Conservation (phyloP, 1,284 basidiomycete genomes). For the Inonotus obliquus region DNA sequence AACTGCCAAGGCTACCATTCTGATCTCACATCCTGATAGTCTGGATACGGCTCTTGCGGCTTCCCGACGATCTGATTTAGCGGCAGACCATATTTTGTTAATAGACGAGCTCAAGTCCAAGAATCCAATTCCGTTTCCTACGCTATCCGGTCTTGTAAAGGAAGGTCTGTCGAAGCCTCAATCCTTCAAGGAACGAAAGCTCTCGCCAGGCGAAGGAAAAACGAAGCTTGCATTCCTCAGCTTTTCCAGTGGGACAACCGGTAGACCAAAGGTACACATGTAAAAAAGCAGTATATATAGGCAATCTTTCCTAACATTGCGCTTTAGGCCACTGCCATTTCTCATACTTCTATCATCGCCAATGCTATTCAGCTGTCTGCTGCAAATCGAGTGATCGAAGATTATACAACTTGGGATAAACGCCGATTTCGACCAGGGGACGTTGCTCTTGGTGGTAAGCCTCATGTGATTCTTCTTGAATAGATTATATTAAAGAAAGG, state of each 20-base stretch:
- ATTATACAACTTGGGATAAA: constrained; percentile 26
- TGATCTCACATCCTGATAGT: constrained; percentile 55
- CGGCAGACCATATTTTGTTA: constrained; percentile 50
- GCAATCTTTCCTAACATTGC: background rate
- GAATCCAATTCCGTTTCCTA: constrained; percentile 23
- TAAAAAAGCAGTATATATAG: background rate
- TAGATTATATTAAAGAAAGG: no score
- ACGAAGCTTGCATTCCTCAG: constrained; percentile 68
- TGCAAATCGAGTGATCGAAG: constrained; percentile 44
- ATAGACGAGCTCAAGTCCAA: constrained; percentile 33
- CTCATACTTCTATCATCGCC: constrained; percentile 62
- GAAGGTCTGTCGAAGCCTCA: constrained; percentile 43
- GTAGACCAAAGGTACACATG: constrained; percentile 61
- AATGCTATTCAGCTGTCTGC: constrained; percentile 58
- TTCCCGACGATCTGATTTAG: constrained; percentile 44
- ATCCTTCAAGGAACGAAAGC: constrained; percentile 44
- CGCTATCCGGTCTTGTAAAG: constrained; percentile 50
- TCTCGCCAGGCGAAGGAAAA: constrained; percentile 60
- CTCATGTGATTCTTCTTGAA: background rate
- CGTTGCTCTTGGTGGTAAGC: constrained; percentile 43
- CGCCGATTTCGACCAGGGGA: constrained; percentile 50
- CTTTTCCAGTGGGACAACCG: constrained; percentile 84
- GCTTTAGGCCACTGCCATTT: constrained; percentile 58
- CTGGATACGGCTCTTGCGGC: constrained; percentile 47
- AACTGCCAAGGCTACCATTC: constrained; percentile 47